Conservation (phyloP, 2,329 filamentous ascomycete genomes). For the Ophiostoma ulmi region DNA sequence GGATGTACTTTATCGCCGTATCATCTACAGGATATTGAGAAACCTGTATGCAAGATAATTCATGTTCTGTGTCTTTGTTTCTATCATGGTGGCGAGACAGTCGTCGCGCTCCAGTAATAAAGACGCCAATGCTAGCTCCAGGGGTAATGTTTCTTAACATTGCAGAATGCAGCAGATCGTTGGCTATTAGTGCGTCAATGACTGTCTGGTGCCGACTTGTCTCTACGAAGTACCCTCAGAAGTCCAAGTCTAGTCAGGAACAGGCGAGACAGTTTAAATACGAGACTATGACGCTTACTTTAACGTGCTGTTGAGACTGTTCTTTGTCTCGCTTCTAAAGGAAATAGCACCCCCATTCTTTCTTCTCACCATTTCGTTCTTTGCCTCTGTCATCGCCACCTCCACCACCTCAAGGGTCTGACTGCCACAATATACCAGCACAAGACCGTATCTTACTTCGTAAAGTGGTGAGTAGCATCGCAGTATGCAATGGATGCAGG, state of each 20-base stretch:
- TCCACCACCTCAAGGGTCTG: neutral
- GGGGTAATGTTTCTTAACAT: neutral
- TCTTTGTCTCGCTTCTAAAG: no score
- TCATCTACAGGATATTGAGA: neutral
- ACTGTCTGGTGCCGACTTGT: neutral
- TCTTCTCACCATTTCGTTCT: neutral
- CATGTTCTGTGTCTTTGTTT: neutral
- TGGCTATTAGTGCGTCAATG: neutral
- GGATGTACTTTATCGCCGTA: neutral
- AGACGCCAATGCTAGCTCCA: neutral
- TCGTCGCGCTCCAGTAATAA: neutral
- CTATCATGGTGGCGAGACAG: neutral
- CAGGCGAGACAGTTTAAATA: no score
- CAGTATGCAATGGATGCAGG: constrained; percentile 2
- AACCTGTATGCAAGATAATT: neutral
- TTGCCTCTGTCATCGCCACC: neutral
- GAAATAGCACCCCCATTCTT: neutral
- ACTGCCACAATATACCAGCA: neutral
- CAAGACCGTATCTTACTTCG: neutral
- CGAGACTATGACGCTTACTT: no score
- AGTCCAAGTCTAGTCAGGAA: neutral
- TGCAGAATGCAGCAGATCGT: neutral
- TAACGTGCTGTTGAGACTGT: no score
- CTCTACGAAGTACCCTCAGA: neutral
- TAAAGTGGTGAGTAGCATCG: constrained; percentile 3